Conservation (phyloP, 1,284 basidiomycete species). For the Gymnopus androsaceus region DNA sequence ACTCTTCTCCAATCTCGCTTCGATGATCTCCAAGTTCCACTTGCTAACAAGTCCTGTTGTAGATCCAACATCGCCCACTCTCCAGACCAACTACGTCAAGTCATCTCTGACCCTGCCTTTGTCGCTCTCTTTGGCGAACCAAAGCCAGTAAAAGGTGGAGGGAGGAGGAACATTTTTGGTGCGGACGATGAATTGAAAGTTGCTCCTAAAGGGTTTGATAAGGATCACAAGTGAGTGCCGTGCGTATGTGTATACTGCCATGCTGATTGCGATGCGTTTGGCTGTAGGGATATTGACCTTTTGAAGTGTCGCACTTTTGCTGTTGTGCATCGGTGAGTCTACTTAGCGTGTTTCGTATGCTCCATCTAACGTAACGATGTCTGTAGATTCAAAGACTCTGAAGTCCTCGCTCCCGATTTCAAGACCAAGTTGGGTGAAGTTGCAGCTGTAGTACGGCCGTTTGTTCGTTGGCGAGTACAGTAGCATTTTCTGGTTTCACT, state of each 20-base stretch:
- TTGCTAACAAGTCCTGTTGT: neutral
- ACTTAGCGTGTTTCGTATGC: neutral
- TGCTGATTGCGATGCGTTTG: neutral
- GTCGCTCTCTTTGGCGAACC: conserved; percentile 74
- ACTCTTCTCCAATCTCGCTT: neutral
- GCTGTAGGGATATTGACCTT: conserved; percentile 79
- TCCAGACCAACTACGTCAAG: conserved; percentile 61
- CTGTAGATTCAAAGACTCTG: conserved; percentile 71
- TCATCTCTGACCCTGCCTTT: conserved; percentile 69
- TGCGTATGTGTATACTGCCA: neutral
- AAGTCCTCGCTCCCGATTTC: conserved; percentile 72
- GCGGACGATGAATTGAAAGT: conserved; percentile 80
- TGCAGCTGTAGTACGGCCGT: conserved; percentile 63
- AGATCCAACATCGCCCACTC: conserved; percentile 69
- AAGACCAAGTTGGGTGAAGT: conserved; percentile 61
- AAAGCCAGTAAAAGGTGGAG: conserved; percentile 59
- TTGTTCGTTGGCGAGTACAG: conserved; percentile 76
- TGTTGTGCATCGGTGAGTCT: conserved; percentile 64
- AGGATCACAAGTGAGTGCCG: conserved; percentile 64
- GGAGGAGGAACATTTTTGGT: conserved; percentile 77
- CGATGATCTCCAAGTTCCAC: too few species aligned
- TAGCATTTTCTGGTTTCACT: neutral
- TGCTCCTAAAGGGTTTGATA: conserved; percentile 86
- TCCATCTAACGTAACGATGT: neutral
- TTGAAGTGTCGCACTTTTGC: conserved; percentile 81